Conservation (phyloP, 164 flowering plant species). For the Echeveria elegans region DNA sequence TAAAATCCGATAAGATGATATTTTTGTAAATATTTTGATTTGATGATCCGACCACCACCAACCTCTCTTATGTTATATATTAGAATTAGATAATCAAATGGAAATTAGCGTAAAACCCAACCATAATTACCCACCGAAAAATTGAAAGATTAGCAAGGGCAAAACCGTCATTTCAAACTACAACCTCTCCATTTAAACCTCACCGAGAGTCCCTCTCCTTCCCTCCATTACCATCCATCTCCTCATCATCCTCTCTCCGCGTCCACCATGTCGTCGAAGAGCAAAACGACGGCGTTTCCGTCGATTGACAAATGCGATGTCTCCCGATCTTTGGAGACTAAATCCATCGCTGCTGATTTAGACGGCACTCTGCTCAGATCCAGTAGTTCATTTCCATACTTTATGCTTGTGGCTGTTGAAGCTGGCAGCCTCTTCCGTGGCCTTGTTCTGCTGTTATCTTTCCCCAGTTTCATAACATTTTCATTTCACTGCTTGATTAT, state of each 20-base stretch:
- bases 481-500: neutral
- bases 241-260: neutral
- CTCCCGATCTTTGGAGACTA: neutral
- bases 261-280: neutral
- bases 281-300: slow-evolving; percentile 3
- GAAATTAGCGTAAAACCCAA: too few species aligned
- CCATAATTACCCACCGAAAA: neutral
- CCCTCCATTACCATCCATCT: neutral
- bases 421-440: slow-evolving; percentile 90
- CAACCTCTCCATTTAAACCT: slow-evolving; percentile 1
- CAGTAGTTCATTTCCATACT: slow-evolving; percentile 75
- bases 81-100: too few species aligned
- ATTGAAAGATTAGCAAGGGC: neutral
- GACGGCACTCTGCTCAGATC: slow-evolving; percentile 77
- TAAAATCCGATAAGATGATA: too few species aligned
- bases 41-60: too few species aligned
- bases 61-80: too few species aligned
- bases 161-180: neutral
- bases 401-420: slow-evolving; percentile 84
- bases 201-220: neutral
- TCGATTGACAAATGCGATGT: slow-evolving; percentile 9
- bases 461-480: slow-evolving; percentile 24
- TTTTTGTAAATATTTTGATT: too few species aligned
- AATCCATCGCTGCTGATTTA: slow-evolving; percentile 76
- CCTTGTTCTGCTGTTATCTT: slow-evolving; percentile 51